Percentiles rank a stretch among this genome's conserved stretches.
These are phyloP conservation scores for Purpureocillium lavendulum DNA, from an alignment of 2,329 filamentous ascomycete genomes.

Conservation along the genomic window DNA sequence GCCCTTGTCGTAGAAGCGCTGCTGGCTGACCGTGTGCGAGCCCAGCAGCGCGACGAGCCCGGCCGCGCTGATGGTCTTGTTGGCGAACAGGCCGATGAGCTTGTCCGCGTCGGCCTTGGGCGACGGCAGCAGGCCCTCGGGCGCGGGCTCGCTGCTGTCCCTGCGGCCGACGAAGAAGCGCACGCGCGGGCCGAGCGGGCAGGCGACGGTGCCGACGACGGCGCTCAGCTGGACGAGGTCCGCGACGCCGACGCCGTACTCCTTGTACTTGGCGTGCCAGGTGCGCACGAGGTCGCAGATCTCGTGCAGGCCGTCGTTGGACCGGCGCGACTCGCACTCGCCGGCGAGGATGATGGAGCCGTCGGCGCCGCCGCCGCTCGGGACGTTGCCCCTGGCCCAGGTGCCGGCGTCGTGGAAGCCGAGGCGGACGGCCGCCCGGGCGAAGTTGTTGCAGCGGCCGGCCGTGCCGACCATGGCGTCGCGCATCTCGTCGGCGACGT, in stretches of 20 bases:
- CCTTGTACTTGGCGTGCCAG: constrained; percentile 30
- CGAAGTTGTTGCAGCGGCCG: constrained; percentile 28
- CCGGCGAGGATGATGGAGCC: constrained; percentile 30
- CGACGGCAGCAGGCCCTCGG: constrained; percentile 32
- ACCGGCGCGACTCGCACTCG: constrained; percentile 24
- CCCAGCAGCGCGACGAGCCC: constrained; percentile 44
- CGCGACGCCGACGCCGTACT: constrained; percentile 33
- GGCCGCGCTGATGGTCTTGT: constrained; percentile 40
- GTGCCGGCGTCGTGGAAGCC: constrained; percentile 37
- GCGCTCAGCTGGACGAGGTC: constrained; percentile 44
- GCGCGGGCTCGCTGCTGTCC: constrained; percentile 29
- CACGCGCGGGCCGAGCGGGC: constrained; percentile 33
- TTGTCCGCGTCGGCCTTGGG: constrained; percentile 28
- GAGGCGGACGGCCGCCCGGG: constrained; percentile 31
- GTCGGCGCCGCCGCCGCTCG: constrained; percentile 30
- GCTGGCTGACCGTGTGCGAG: constrained; percentile 40
- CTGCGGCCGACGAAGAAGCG: constrained; percentile 39
- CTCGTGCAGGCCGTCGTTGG: constrained; percentile 37
- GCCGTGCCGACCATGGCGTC: constrained; percentile 21
- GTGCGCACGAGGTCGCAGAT: constrained; percentile 27
- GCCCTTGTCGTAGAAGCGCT: constrained; percentile 30
- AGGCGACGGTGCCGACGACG: constrained; percentile 36
- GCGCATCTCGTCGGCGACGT: constrained; percentile 27
- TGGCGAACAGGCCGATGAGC: constrained; percentile 35
- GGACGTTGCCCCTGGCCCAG: constrained; percentile 18